Percentiles rank a stretch among this genome's conserved stretches.
Evolutionary conservation across 176 grass and related monocot species (phyloP).

Genomic region (Rhynchospora pubera): DNA sequence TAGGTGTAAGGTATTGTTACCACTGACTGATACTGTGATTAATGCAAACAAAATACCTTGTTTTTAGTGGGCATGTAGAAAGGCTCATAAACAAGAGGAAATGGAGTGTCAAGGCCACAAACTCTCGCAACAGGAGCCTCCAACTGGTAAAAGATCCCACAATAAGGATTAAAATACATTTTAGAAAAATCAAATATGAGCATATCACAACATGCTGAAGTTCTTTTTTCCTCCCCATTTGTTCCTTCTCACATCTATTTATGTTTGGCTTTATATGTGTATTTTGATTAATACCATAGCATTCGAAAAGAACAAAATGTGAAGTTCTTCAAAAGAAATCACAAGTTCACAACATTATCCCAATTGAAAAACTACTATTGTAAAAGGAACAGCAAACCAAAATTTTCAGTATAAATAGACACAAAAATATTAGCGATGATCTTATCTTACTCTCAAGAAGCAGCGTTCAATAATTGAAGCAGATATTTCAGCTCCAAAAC

Average conservation of each 20-base stretch:
- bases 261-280: neutral
- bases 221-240: neutral
- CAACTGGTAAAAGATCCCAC: conserved; percentile 36
- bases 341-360: neutral
- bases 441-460: conserved; percentile 65
- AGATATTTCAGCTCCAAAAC: conserved; percentile 87
- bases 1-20: neutral
- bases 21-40: neutral
- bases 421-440: neutral
- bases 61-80: conserved; percentile 94
- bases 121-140: conserved; percentile 76
- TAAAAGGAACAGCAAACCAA: neutral
- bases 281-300: neutral
- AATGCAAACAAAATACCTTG: conserved; percentile 37
- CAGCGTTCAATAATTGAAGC: conserved; percentile 77
- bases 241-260: neutral
- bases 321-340: neutral
- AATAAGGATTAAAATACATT: neutral
- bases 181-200: neutral
- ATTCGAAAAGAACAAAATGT: neutral
- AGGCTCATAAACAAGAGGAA: conserved; percentile 83
- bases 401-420: neutral
- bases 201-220: neutral
- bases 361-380: neutral
- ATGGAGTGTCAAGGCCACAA: conserved; percentile 85